These are phyloP conservation scores for Nakazawaea siamensis DNA, from an alignment of 805 yeast genomes.

Conservation along the genomic window DNA sequence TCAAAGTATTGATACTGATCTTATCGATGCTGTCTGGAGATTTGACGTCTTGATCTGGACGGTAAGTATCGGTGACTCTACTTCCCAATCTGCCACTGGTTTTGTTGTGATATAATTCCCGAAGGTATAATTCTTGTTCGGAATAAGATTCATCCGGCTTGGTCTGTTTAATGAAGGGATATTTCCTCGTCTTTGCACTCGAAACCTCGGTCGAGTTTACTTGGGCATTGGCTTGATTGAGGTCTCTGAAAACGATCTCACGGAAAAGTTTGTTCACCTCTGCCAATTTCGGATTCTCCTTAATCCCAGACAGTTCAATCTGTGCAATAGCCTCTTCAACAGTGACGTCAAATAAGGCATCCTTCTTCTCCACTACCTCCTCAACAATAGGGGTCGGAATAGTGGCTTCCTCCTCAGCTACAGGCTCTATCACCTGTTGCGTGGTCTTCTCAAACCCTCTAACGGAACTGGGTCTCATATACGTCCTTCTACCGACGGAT, in stretches of 20 bases:
- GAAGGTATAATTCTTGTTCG: constrained; percentile 64
- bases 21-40: constrained; percentile 51
- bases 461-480: no score
- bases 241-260: constrained; percentile 7
- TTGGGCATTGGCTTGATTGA: background rate
- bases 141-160: constrained; percentile 60
- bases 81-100: constrained; percentile 59
- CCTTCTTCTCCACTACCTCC: no score
- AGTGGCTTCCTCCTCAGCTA: constrained; percentile 1
- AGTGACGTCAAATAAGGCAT: constrained; percentile 1
- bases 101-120: constrained; percentile 58
- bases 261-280: constrained; percentile 1
- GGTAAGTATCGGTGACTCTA: constrained; percentile 49
- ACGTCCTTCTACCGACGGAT: no score
- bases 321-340: constrained; percentile 3
- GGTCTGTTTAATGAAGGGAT: constrained; percentile 60
- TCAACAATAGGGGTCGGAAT: no score
- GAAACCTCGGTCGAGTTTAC: background rate
- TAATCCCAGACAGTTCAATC: constrained; percentile 2
- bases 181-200: constrained; percentile 19
- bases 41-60: constrained; percentile 58
- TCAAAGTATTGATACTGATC: constrained; percentile 56
- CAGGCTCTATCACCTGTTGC: background rate
- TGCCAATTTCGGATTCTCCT: constrained; percentile 5
- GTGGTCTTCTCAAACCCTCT: no score